Base-by-base conservation (phyloP, 2,329 filamentous ascomycete species). In the Diaporthe sp. region DNA sequence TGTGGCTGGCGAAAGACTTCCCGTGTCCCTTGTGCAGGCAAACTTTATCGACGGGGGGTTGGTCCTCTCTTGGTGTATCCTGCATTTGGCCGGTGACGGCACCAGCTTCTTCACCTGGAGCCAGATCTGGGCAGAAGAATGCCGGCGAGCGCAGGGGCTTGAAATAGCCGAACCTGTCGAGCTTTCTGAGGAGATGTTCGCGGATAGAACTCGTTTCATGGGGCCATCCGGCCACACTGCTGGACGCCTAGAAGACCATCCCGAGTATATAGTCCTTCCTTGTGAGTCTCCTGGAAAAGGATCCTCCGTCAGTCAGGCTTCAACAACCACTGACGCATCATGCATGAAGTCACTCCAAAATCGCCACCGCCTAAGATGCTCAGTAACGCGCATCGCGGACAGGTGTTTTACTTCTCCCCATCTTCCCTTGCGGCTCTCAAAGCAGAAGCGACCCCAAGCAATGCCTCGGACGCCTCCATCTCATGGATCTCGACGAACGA, bases 91-190 rank as follows among this genome's bases (percentile, higher is more conserved):
- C 44, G 81, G 81, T 13, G 82, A 84, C 35, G 81, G 79, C n/a
- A 81, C 77, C 17, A 75, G 78, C 15, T 82, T 80, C 63, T 80
- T 78, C 59, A 78, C 76, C 56, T 81, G 80, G 78, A 78, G 79
- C n/a, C 77, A 80, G 70, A 78, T 81, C 15, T 82, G 81, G 81
- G 82, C 82, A 22, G 81, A 83, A 73, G 81, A 81, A 58, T 82
- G 81, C 61, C 79, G 81, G 51, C 78, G 78, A 10, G 73, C 80
- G 5, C 81, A 83, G 73, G 79, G 79, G 0, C 55, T 78, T n/a
- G 73, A 77, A 30, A 78, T 77, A n/a, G n/a, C 53, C 22, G 55
- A 73, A 22, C 79, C 78, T 12, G 59, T 78, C 15, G 72, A 81
- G 37, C 73, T 83, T 42, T 77, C 79, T 4, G 78, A 78, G 0